phyloP scores from a whole-genome alignment of 1,284 basidiomycete genomes.

The Cryptococcus wingfieldii region DNA sequence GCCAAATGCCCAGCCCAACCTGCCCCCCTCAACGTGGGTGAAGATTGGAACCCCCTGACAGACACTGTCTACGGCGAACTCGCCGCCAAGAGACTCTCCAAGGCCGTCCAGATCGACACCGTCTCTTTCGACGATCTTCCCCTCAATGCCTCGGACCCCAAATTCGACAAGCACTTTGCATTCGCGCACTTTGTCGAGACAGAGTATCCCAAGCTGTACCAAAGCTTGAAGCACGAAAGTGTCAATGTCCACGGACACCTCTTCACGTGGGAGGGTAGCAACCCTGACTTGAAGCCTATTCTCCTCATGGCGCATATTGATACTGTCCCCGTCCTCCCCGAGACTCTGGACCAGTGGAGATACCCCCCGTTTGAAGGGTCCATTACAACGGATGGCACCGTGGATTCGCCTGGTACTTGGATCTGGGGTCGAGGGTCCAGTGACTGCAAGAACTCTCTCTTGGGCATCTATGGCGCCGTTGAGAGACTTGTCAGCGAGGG shows the following conservation, averaged over 20 bases:
- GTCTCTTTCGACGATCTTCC: conserved; percentile 49
- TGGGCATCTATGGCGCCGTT: conserved; percentile 51
- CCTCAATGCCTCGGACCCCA: conserved; percentile 35
- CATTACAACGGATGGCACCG: conserved; percentile 44
- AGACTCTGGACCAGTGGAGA: conserved; percentile 53
- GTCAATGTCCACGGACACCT: conserved; percentile 50
- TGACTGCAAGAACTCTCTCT: conserved; percentile 52
- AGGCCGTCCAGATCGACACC: conserved; percentile 47
- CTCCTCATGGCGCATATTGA: conserved; percentile 53
- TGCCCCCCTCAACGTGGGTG: conserved; percentile 26
- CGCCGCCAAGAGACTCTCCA: conserved; percentile 39
- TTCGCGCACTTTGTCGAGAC: conserved; percentile 47
- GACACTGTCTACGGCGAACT: conserved; percentile 35
- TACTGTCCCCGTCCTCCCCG: conserved; percentile 54
- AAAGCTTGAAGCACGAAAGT: conserved; percentile 44
- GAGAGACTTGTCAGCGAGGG: conserved; percentile 52
- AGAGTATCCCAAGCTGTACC: conserved; percentile 46
- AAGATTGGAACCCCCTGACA: conserved; percentile 34
- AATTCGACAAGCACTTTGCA: conserved; percentile 43
- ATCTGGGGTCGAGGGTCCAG: conserved; percentile 55
- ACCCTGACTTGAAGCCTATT: conserved; percentile 45
- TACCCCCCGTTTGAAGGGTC: conserved; percentile 53
- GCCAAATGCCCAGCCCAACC: conserved; percentile 42
- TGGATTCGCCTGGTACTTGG: conserved; percentile 45
- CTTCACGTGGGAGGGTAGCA: conserved; percentile 51